Evolutionary conservation across 805 yeast species (phyloP).

Genomic region (Yarrowia sp.): DNA sequence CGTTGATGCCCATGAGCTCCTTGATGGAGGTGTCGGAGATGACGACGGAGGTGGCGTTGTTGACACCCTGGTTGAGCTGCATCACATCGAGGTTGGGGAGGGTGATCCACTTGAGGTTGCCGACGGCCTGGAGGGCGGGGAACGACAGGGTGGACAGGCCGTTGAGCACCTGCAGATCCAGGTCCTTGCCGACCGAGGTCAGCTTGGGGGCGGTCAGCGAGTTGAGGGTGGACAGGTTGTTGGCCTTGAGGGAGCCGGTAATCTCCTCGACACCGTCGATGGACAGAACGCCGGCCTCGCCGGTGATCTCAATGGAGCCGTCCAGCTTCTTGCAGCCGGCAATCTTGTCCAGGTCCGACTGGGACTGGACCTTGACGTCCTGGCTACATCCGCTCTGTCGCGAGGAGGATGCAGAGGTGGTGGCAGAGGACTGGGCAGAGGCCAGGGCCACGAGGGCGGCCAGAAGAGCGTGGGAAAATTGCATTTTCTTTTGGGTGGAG

Average conservation of each 20-base stretch:
- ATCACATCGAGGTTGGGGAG: constrained; percentile 81
- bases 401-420: constrained; percentile 57
- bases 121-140: constrained; percentile 82
- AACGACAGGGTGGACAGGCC: constrained; percentile 70
- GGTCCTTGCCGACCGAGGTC: constrained; percentile 73
- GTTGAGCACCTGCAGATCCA: constrained; percentile 69
- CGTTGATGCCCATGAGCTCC: constrained; percentile 53
- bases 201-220: constrained; percentile 80
- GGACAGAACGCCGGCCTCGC: constrained; percentile 60
- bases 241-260: constrained; percentile 74
- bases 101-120: constrained; percentile 74
- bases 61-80: constrained; percentile 72
- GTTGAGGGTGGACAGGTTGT: constrained; percentile 67
- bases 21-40: constrained; percentile 54
- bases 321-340: constrained; percentile 77
- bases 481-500: constrained; percentile 20
- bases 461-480: constrained; percentile 37
- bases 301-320: constrained; percentile 78
- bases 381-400: constrained; percentile 45
- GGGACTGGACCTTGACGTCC: constrained; percentile 77
- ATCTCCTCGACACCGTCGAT: constrained; percentile 78
- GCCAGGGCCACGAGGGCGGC: constrained; percentile 38
- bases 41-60: constrained; percentile 71
- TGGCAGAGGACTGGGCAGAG: constrained; percentile 51
- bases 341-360: constrained; percentile 76